Evolutionary conservation across 2,329 filamentous ascomycete genomes (phyloP), one percentile per base, ranked within the genome.

Genomic region (Trichoderma simmonsii): DNA sequence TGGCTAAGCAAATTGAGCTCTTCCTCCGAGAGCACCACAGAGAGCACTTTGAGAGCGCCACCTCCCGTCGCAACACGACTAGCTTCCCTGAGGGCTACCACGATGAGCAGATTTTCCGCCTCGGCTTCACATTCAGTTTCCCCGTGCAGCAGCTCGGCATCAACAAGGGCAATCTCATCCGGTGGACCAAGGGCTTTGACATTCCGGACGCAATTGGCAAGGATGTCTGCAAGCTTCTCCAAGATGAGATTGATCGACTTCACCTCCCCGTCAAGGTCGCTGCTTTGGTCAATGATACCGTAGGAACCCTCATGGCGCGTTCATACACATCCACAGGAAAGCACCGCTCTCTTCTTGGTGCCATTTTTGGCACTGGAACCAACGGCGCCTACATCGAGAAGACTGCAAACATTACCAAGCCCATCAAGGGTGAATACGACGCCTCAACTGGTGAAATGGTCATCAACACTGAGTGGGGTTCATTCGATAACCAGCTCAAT

Each of bases 81-180:
- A 89, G 87, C 80, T 86, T 86, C 30, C 85, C 86, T 24, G 85
- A 88, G 64, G 89, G 88, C 32, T 90, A 86, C 79, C 85, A 85
- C 69, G 90, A 94, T 74, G 90, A 95, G 80, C 87, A 95, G 72
- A 89, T 96, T 73, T 97, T 98, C 84, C 93, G 94, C 77, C 87
- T 99, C 56, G 96, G 96, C n/a, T 99, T 99, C 84, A 99, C 96
- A 68, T 99, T 99, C 83, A 97, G 93, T 80, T 99, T 98, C 84
- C 96, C 96, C 3, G 95, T 98, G 51, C 90, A 97, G 80, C 96
- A 99, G 81, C 87, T 93, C 72, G 95, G 94, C 51, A 97, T 99
- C 81, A 98, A 98, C 87, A 95, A 94, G 83, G 96, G 96, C 73
- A 92, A 91, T 71, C 87, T 99, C 70, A 96, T 98, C 82, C 91